Percentiles rank a stretch among this genome's conserved stretches.
phyloP scores from a whole-genome alignment of 345 rosid genomes.

The Balakata baccata region DNA sequence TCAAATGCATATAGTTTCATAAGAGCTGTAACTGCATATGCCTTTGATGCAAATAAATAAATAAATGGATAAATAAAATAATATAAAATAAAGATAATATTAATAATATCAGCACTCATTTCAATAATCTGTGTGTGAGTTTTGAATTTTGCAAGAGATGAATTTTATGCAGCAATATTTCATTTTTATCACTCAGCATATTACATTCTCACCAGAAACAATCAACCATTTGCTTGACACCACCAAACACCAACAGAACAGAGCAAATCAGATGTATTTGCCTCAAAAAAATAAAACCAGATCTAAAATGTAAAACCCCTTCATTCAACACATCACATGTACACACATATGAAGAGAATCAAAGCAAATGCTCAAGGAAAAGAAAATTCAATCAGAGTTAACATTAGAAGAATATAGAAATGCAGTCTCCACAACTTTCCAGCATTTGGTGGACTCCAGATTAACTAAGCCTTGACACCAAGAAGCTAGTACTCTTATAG shows the following conservation, averaged over 20 bases:
- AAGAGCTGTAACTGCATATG: constrained; percentile 84
- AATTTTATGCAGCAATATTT: background rate
- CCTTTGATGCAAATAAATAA: constrained; percentile 38
- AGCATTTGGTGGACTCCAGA: too few species aligned
- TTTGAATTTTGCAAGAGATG: background rate
- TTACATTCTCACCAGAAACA: background rate
- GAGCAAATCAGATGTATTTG: background rate
- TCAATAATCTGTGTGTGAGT: background rate
- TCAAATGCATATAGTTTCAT: constrained; percentile 90
- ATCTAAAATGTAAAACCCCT: background rate
- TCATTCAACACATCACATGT: background rate
- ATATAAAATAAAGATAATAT: too few species aligned
- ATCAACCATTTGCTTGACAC: background rate
- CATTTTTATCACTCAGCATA: background rate
- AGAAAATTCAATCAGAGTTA: background rate
- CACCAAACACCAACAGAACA: background rate
- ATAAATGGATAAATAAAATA: background rate
- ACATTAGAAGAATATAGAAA: too few species aligned
- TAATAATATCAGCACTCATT: constrained; percentile 15
- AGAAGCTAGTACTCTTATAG: too few species aligned
- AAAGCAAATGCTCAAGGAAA: background rate
- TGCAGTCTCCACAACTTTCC: too few species aligned
- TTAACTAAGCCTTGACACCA: too few species aligned
- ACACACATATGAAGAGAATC: background rate
- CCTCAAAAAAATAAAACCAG: background rate